Conservation (phyloP, 805 yeast species). For the Ogataea allantospora region DNA sequence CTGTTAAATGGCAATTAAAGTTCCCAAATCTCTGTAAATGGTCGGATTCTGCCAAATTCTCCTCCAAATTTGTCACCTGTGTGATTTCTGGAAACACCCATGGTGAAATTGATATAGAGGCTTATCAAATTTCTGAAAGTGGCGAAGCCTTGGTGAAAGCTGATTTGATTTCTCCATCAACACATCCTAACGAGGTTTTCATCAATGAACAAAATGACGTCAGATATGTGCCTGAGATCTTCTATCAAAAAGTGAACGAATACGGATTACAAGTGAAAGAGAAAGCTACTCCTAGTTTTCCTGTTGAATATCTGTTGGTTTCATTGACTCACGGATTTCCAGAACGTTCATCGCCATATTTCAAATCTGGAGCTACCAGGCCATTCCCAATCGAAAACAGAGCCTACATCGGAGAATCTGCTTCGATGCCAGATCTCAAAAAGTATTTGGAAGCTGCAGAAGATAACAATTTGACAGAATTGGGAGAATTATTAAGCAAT, state of each 20-base stretch:
- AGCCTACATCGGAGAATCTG: constrained; percentile 69
- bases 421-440: constrained; percentile 57
- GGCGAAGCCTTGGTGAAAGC: constrained; percentile 90
- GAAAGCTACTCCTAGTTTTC: constrained; percentile 88
- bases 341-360: constrained; percentile 51
- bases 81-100: constrained; percentile 84
- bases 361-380: constrained; percentile 35
- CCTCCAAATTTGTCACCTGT: constrained; percentile 92
- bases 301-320: constrained; percentile 85
- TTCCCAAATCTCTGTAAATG: constrained; percentile 64
- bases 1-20: constrained; percentile 71
- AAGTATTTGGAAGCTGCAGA: constrained; percentile 39
- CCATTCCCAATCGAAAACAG: constrained; percentile 80
- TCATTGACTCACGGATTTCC: constrained; percentile 94
- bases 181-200: constrained; percentile 85
- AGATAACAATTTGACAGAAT: constrained; percentile 24
- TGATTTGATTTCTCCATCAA: constrained; percentile 79
- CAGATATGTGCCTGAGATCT: constrained; percentile 93
- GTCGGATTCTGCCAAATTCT: constrained; percentile 61
- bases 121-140: constrained; percentile 84
- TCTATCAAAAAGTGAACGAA: constrained; percentile 81
- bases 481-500: constrained; percentile 45
- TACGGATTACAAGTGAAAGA: constrained; percentile 84
- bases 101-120: constrained; percentile 86
- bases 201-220: constrained; percentile 69